phyloP scores from a whole-genome alignment of 768 basidiomycete species.

The Leccinum rimulosum region DNA sequence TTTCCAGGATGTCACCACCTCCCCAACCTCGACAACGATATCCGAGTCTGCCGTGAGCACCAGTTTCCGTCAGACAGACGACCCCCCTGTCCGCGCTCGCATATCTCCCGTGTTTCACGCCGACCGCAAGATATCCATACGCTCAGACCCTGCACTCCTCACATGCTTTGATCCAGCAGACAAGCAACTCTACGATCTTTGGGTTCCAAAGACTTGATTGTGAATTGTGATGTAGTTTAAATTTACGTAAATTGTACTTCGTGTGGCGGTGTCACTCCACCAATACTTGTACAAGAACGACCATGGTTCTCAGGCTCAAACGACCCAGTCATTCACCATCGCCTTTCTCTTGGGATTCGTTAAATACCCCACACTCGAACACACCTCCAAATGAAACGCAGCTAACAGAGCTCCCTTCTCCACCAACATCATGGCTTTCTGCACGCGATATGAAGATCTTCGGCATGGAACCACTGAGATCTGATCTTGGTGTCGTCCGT shows the following conservation, averaged over 20 bases:
- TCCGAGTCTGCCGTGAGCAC: constrained; percentile 28
- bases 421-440: constrained; percentile 83
- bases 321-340: constrained; percentile 42
- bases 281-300: constrained; percentile 3
- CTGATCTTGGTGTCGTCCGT: constrained; percentile 62
- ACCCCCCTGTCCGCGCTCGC: constrained; percentile 18
- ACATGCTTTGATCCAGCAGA: constrained; percentile 78
- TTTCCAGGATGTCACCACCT: constrained; percentile 16
- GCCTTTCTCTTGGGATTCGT: constrained; percentile 64
- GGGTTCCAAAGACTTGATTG: constrained; percentile 49
- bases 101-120: constrained; percentile 23
- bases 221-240: not conserved
- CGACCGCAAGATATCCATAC: constrained; percentile 45
- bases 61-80: constrained; percentile 20
- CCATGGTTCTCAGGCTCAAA: constrained; percentile 45
- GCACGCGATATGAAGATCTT: constrained; percentile 88
- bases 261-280: not conserved
- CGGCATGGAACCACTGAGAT: constrained; percentile 71
- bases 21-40: constrained; percentile 33
- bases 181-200: constrained; percentile 73
- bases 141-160: constrained; percentile 61
- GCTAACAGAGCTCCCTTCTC: constrained; percentile 51
- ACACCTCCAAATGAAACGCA: constrained; percentile 38
- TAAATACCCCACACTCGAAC: constrained; percentile 27
- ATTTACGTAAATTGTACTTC: constrained; percentile 20